Evolutionary conservation across 2,329 filamentous ascomycete genomes (phyloP).

Genomic region (Penicillium fuscoglaucum): DNA sequence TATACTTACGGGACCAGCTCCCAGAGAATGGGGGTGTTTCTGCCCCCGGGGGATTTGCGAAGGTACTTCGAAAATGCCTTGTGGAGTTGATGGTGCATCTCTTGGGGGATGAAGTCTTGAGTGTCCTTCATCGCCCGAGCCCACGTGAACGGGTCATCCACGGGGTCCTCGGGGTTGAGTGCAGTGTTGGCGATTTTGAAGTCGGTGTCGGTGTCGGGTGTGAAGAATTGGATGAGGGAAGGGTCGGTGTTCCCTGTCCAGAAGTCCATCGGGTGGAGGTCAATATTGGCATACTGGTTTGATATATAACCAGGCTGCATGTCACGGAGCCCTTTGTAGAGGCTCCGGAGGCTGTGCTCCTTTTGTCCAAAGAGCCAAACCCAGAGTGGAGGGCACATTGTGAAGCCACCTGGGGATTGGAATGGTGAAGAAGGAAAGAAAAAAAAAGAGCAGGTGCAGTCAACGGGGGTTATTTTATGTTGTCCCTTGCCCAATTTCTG

Average conservation of each 20-base stretch:
- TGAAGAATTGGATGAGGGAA: conserved; percentile 1
- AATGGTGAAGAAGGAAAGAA: background rate
- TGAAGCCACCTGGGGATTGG: background rate
- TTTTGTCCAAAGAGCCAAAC: background rate
- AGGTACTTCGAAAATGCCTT: conserved; percentile 1
- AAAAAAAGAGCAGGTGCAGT: background rate
- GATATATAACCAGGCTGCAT: background rate
- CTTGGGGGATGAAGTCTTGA: background rate
- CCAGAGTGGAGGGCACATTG: background rate
- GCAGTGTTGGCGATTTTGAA: conserved; percentile 1
- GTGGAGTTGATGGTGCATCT: background rate
- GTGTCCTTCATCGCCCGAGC: background rate
- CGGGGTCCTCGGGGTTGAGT: background rate
- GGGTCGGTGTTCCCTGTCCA: background rate
- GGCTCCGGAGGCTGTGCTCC: background rate
- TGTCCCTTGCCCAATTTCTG: background rate
- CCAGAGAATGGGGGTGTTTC: background rate
- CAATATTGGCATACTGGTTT: background rate
- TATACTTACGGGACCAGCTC: background rate
- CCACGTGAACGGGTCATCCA: conserved; percentile 1
- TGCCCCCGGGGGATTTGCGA: background rate
- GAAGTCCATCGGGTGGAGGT: conserved; percentile 1
- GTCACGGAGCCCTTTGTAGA: background rate
- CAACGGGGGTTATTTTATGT: background rate
- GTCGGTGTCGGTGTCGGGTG: background rate